Evolutionary conservation across 768 basidiomycete species (phyloP), one percentile per base, ranked within the genome.

Genomic region (Leucocoprinus leucothites): DNA sequence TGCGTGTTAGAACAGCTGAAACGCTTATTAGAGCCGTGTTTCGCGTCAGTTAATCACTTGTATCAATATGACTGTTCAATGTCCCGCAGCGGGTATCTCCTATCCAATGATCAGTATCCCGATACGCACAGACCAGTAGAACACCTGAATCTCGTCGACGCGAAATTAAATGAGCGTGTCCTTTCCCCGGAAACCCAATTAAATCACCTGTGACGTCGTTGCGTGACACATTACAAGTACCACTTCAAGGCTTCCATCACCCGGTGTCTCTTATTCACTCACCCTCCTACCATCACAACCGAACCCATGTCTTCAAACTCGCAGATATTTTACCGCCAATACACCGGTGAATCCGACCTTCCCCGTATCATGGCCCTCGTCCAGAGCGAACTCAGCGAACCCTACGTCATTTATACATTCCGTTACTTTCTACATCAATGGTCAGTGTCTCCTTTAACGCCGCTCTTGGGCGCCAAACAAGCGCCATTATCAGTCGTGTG

Each of bases 341-440:
- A 94, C 68, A 60, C 71, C 48, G 89, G 89, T 63, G 89, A 92
- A 71, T 72, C 79, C 6, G 91, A 94, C 70, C 78, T 94, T 42
- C 84, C 85, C 4, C 82, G 85, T 60, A 87, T 98, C 64, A 93
- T 96, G 82, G 76, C 80, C 18, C 81, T 98, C 56, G 89, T 96
- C 3, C 89, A 95, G 74, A 87, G 80, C 64, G 94, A 97, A 73
- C 84, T 98, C 64, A 92, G 89, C 61, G 95, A 98, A 71, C 96
- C 96, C 41, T 98, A 94, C 71, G 92, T 96, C 51, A 85, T 93
- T 41, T 98, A 96, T 72, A 98, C 95, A 0, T 98, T 94, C 63
- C 87, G 95, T 1, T 98, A 99, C 69, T 99, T 99, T 69, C 81
- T 99, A 6, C 85, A 94, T 67, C 90, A 94, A 63, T 99, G 97